Evolutionary conservation across 2,329 filamentous ascomycete species (phyloP).

Genomic region (Nemania serpens): DNA sequence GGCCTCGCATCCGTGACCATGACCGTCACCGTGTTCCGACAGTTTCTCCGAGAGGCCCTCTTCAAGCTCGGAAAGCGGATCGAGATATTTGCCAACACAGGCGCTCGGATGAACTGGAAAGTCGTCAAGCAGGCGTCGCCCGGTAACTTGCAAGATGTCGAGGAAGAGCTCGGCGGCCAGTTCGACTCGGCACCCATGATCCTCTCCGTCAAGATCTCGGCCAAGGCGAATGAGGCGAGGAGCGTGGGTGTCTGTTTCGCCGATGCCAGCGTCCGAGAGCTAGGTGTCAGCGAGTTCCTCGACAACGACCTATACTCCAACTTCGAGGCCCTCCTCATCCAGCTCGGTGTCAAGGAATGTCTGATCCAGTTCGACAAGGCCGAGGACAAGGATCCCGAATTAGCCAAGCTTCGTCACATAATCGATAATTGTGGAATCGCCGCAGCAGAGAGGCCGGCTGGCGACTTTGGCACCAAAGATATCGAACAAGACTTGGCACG

Average conservation of each 20-base stretch:
- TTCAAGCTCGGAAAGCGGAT: slow-evolving; percentile 89
- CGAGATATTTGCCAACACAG: slow-evolving; percentile 82
- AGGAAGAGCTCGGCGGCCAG: slow-evolving; percentile 88
- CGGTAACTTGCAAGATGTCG: slow-evolving; percentile 94
- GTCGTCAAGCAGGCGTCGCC: slow-evolving; percentile 90
- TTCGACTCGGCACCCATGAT: slow-evolving; percentile 93
- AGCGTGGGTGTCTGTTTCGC: slow-evolving; percentile 96
- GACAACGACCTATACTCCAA: slow-evolving; percentile 99
- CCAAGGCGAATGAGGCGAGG: slow-evolving; percentile 83
- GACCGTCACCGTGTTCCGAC: slow-evolving; percentile 91
- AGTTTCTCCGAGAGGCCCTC: slow-evolving; percentile 91
- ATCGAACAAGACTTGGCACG: slow-evolving; percentile 94
- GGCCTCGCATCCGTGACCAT: slow-evolving; percentile 92
- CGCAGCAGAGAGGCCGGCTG: slow-evolving; percentile 75
- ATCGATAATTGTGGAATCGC: slow-evolving; percentile 92
- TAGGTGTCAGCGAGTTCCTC: slow-evolving; percentile 97
- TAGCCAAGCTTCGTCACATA: slow-evolving; percentile 85
- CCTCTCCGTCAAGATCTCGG: slow-evolving; percentile 87
- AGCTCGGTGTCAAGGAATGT: slow-evolving; percentile 93
- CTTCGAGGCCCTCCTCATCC: slow-evolving; percentile 94
- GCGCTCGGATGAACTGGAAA: slow-evolving; percentile 88
- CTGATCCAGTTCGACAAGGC: slow-evolving; percentile 78
- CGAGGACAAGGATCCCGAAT: slow-evolving; percentile 84
- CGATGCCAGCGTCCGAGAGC: slow-evolving; percentile 91
- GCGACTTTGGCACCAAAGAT: slow-evolving; percentile 85